Conservation (phyloP, 805 yeast species). For the Cyberlindnera samutprakarnensis region DNA sequence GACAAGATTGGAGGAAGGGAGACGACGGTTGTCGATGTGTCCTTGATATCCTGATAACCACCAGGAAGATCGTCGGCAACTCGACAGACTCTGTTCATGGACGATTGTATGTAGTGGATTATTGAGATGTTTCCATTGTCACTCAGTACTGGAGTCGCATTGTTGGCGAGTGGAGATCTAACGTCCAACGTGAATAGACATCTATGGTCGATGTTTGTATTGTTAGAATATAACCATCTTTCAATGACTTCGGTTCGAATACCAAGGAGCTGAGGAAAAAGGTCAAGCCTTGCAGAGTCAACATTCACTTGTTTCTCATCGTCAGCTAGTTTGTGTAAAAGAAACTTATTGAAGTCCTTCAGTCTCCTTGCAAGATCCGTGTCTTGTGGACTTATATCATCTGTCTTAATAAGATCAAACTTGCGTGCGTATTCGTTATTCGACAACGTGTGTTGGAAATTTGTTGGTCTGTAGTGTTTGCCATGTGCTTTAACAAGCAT, state of each 20-base stretch:
- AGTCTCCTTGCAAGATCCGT: constrained; percentile 23
- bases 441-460: constrained; percentile 54
- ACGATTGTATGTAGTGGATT: constrained; percentile 52
- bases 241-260: not conserved
- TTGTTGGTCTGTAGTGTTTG: constrained; percentile 71
- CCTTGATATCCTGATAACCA: constrained; percentile 36
- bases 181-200: constrained; percentile 12
- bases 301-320: constrained; percentile 34
- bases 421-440: constrained; percentile 42
- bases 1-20: constrained; percentile 59
- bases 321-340: constrained; percentile 41
- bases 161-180: constrained; percentile 17
- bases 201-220: not conserved
- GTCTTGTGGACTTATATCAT: constrained; percentile 12
- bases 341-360: constrained; percentile 50
- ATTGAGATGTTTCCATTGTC: no score
- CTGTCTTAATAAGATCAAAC: constrained; percentile 46
- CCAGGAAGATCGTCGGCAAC: not conserved
- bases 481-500: constrained; percentile 84
- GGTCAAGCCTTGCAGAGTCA: not conserved
- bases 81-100: constrained; percentile 39
- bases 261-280: constrained; percentile 1
- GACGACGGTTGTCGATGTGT: constrained; percentile 42
- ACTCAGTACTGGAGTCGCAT: constrained; percentile 24
- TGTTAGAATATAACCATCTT: not conserved